These are phyloP conservation scores for Brassica napus DNA, from an alignment of 345 rosid genomes.

Conservation along the genomic window Da-Ae NC_063451.1:37321001-37321500, in stretches of 20 bases:
- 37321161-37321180: conserved; percentile 31
- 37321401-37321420: conserved; percentile 68
- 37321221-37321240: not conserved
- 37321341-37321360: conserved; percentile 37
- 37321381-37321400: conserved; percentile 41
- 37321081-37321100: not conserved
- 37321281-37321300: no score
- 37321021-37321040: not conserved
- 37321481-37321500: not conserved
- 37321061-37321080: not conserved
- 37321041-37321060: not conserved
- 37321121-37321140: conserved; percentile 50
- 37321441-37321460: not conserved
- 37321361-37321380: conserved; percentile 42
- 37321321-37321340: conserved; percentile 59
- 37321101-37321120: conserved; percentile 44
- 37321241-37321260: not conserved
- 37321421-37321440: conserved; percentile 38
- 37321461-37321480: not conserved
- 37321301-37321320: conserved; percentile 35
- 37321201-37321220: not conserved
- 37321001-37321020: conserved; percentile 49
- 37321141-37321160: conserved; percentile 34
- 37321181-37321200: conserved; percentile 51
- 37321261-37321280: no score